Conservation (phyloP, 768 basidiomycete genomes). For the Agrocybe pediades region DNA sequence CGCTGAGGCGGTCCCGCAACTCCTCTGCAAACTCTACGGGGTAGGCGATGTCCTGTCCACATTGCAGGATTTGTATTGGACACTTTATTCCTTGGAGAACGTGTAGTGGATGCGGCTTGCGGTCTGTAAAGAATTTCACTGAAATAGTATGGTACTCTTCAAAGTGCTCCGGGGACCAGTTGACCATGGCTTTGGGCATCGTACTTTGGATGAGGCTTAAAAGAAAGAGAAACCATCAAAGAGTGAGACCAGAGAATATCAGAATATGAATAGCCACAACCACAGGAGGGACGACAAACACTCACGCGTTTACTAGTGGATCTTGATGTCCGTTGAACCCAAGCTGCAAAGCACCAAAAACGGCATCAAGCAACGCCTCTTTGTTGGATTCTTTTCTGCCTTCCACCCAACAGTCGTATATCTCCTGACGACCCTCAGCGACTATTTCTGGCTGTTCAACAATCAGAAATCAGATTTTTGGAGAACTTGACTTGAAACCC, state of each 20-base stretch:
- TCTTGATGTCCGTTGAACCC: constrained; percentile 28
- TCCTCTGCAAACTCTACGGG: constrained; percentile 26
- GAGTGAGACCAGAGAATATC: too few relatives aligned
- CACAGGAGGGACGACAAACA: not conserved
- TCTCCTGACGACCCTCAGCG: constrained; percentile 35
- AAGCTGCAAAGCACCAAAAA: constrained; percentile 32
- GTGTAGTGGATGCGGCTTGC: constrained; percentile 19
- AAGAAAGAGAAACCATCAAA: not conserved
- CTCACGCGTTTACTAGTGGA: constrained; percentile 26
- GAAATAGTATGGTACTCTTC: constrained; percentile 31
- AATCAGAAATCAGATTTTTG: not conserved
- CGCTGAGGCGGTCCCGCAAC: constrained; percentile 22
- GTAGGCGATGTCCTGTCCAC: constrained; percentile 37
- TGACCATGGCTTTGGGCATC: constrained; percentile 21
- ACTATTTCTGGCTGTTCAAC: constrained; percentile 34
- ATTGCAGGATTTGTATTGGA: constrained; percentile 35
- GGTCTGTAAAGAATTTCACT: constrained; percentile 33
- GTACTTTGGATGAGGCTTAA: constrained; percentile 24
- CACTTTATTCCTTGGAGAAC: constrained; percentile 26
- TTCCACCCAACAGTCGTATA: constrained; percentile 31
- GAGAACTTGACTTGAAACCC: too few relatives aligned
- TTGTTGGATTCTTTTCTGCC: constrained; percentile 23
- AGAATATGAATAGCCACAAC: not conserved
- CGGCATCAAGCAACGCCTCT: constrained; percentile 24
- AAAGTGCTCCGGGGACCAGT: constrained; percentile 28